phyloP scores from a whole-genome alignment of 371 early-diverging fungal species.

The Basidiobolus heterosporus region DNA sequence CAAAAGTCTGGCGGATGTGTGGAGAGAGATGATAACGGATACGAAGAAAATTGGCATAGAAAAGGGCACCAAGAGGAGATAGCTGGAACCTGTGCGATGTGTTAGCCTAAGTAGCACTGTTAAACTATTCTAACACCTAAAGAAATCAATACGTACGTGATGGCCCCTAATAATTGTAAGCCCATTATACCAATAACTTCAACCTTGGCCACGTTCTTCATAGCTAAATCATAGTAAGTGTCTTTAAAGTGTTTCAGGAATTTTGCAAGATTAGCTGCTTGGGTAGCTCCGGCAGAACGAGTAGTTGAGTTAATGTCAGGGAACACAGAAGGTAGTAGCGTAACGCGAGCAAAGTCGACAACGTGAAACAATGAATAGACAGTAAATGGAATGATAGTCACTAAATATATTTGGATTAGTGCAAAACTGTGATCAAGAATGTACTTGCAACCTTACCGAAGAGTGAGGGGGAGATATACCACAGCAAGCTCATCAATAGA shows the following conservation, averaged over 20 bases:
- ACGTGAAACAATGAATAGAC: conserved; percentile 6
- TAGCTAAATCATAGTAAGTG: conserved; percentile 3
- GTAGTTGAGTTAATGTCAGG: neutral
- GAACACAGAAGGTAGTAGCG: conserved; percentile 1
- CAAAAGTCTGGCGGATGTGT: conserved; percentile 1
- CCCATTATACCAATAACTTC: neutral
- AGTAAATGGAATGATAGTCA: conserved; percentile 3
- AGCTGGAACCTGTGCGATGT: neutral
- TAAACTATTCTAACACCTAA: neutral
- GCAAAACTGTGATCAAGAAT: neutral
- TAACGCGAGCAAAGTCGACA: conserved; percentile 2
- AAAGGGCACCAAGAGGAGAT: neutral
- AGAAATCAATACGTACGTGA: conserved; percentile 1
- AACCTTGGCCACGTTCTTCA: conserved; percentile 1
- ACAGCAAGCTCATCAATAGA: neutral
- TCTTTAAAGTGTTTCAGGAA: neutral
- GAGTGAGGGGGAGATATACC: conserved; percentile 1
- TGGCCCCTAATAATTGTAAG: neutral
- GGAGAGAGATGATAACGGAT: conserved; percentile 3
- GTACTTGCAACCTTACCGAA: neutral
- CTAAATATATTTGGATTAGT: neutral
- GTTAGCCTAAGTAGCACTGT: neutral
- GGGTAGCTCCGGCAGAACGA: neutral
- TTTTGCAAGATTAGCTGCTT: neutral
- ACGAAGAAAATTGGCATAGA: conserved; percentile 4